Evolutionary conservation across 2,329 filamentous ascomycete species (phyloP), one percentile per base, ranked within the genome.

Genomic region (Clathrospora elynae): DNA sequence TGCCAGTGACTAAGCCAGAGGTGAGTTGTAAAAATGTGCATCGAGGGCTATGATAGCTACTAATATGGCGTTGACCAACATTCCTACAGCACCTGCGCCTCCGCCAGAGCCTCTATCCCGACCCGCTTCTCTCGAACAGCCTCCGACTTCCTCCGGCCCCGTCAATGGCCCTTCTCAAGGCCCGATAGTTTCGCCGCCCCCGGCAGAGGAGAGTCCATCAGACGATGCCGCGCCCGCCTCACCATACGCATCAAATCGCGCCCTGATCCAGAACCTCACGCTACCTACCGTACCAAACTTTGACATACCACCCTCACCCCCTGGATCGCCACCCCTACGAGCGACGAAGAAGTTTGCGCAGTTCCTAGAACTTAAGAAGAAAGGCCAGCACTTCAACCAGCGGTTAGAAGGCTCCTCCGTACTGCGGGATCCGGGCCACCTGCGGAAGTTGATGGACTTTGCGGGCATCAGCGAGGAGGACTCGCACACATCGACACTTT

Each of bases 361-460:
- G 46, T 92, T 93, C 54, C 78, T 92, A 0, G 77, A 82, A 31
- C 77, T 92, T n/a, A 93, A 93, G 72, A 83, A 82, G 61, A 82
- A 85, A 51, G 85, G 85, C 4, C 77, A 84, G 11, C 88, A 93
- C 70, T 92, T 92, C 76, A 91, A 93, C 66, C 76, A 83, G 57
- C 84, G 86, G 49, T 74, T 93, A 6, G 81, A 86, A 23, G 77
- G 78, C 43, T 87, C 85, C 0, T 71, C 80, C 1, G 82, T 86
- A 6, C 73, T 91, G 45, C 80, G 81, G 36, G 92, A 92, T 62
- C 88, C 88, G 2, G 81, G 79, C 28, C 73, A 91, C 38, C 80
- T 83, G 68, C 82, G 86, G 50, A 90, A 88, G 70, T 75, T 92
- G 41, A 77, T 90, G 73, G 77, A 75, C 16, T 91, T 89, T 71